Evolutionary conservation across 2,329 filamentous ascomycete genomes (phyloP).

Genomic region (Colletotrichum falcatum): DNA sequence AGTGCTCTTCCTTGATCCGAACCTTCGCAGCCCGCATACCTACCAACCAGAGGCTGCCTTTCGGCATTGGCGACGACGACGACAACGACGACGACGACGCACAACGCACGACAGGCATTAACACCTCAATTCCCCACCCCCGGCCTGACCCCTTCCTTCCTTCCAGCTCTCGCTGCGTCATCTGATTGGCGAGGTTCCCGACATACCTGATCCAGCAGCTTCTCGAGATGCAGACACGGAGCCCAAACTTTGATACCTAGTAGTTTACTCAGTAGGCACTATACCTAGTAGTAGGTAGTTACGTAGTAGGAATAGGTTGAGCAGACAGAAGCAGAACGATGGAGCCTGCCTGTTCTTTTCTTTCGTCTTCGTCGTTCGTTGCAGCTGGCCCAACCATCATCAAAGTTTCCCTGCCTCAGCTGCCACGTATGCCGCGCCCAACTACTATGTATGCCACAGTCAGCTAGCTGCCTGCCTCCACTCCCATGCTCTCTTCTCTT

Average conservation of each 20-base stretch:
- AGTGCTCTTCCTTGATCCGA: slow-evolving; percentile 1
- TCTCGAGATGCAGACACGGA: slow-evolving; percentile 13
- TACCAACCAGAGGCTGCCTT: neutral
- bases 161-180: neutral
- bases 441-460: neutral
- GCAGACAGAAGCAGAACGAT: neutral
- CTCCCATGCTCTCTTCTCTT: neutral
- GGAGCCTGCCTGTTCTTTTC: neutral
- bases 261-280: too few species aligned
- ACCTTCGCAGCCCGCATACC: neutral
- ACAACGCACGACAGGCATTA: neutral
- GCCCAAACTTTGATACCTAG: slow-evolving; percentile 10
- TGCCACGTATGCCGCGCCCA: neutral
- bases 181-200: slow-evolving; percentile 15
- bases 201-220: slow-evolving; percentile 6
- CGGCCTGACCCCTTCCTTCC: neutral
- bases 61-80: neutral
- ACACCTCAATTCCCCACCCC: neutral
- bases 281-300: too few species aligned
- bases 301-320: neutral
- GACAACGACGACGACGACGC: neutral
- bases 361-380: neutral
- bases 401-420: neutral
- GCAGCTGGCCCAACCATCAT: neutral
- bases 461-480: neutral